phyloP scores from a whole-genome alignment of 139 green algal species.

The Diplosphaera chodatii region DNA sequence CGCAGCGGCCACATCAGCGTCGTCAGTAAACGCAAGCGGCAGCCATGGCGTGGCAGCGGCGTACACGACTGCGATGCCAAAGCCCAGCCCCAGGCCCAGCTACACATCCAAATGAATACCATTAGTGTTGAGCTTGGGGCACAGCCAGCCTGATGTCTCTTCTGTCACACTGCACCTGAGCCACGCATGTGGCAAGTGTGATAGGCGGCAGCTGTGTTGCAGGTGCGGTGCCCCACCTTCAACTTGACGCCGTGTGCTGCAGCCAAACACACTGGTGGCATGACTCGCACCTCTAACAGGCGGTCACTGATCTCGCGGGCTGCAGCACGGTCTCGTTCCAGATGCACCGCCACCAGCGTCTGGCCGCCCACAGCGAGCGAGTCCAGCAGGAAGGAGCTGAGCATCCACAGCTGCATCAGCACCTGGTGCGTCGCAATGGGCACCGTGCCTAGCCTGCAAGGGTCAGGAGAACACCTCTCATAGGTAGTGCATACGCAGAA shows the following conservation, averaged over 20 bases:
- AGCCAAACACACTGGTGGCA: too few species aligned
- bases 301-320: constrained; percentile 44
- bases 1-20: constrained; percentile 24
- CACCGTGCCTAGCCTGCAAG: constrained; percentile 38
- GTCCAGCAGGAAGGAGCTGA: constrained; percentile 57
- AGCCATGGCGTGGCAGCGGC: constrained; percentile 11
- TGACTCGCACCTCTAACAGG: constrained; percentile 14
- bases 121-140: too few species aligned
- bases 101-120: constrained; percentile 26
- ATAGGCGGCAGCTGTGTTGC: too few species aligned
- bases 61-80: constrained; percentile 6
- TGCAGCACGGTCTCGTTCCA: constrained; percentile 15
- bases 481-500: too few species aligned
- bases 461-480: too few species aligned
- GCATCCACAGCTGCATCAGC: constrained; percentile 65
- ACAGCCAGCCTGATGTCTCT: too few species aligned
- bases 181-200: too few species aligned
- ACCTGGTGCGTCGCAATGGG: constrained; percentile 62
- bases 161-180: too few species aligned
- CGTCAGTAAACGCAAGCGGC: constrained; percentile 36
- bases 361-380: constrained; percentile 66
- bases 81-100: constrained; percentile 34
- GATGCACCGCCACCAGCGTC: constrained; percentile 51
- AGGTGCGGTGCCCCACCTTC: too few species aligned
- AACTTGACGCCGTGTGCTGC: too few species aligned